phyloP scores from a whole-genome alignment of 1,284 basidiomycete genomes.

The Ceratobasidium sp. region DNA sequence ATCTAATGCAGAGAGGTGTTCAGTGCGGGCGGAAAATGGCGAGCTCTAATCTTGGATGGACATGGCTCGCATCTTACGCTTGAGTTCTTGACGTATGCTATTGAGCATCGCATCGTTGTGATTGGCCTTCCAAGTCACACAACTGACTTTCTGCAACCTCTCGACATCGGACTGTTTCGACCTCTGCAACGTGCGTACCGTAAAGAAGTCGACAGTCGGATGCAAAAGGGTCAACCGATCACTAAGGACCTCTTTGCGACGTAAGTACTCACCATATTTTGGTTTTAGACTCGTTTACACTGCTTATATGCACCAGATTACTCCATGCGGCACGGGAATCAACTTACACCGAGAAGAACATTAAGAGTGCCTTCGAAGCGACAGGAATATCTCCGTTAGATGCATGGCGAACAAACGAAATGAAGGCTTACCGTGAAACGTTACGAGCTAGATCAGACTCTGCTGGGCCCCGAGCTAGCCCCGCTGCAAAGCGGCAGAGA shows the following conservation, averaged over 20 bases:
- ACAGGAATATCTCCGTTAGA: no score
- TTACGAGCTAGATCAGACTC: no score
- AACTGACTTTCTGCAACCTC: constrained; percentile 61
- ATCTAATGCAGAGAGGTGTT: neutral
- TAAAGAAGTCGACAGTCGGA: neutral
- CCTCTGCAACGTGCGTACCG: constrained; percentile 50
- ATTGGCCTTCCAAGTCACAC: constrained; percentile 60
- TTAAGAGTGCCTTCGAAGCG: no score
- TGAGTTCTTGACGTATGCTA: constrained; percentile 53
- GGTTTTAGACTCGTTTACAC: neutral
- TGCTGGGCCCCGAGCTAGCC: no score
- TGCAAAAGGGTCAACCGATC: constrained; percentile 45
- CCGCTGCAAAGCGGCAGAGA: no score
- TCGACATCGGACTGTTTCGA: constrained; percentile 61
- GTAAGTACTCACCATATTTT: neutral
- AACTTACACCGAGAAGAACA: no score
- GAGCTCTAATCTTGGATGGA: constrained; percentile 32
- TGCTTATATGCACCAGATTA: no score
- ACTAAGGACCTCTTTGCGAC: constrained; percentile 6
- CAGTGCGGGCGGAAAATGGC: neutral
- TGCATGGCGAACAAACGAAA: no score
- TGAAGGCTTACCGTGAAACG: no score
- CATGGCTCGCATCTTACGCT: constrained; percentile 41
- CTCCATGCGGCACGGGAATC: no score
- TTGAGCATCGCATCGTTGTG: constrained; percentile 56